Evolutionary conservation across 208 protist species (phyloP), one percentile per base, ranked within the genome.

Genomic region (Herpetomonas muscarum): DNA sequence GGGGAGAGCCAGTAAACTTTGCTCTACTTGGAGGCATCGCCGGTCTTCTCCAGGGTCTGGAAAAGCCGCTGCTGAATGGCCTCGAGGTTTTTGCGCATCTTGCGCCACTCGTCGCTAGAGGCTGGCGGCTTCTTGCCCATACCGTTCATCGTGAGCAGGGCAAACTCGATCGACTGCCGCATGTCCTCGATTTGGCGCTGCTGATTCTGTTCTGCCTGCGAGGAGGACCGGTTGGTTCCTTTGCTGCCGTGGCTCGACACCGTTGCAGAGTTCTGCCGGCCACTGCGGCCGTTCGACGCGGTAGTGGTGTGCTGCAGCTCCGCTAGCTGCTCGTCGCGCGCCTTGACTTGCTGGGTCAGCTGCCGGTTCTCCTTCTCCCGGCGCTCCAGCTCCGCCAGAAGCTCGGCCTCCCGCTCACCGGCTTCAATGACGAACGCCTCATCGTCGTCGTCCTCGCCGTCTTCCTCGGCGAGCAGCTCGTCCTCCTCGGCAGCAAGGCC

Each of bases 291-390:
- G 21, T 53, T 28, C 10, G 21, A 7, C 19, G 48, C 28, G 22
- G 48, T n/a, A n/a, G n/a, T n/a, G n/a, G n/a, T n/a, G n/a, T n/a
- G n/a, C n/a, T n/a, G n/a, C n/a, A n/a, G 80, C 53, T 81, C 42
- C 0, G 67, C 69, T 32, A 89, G 58, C 41, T 77, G n/a, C n/a
- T n/a, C n/a, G n/a, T n/a, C n/a, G n/a, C n/a, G n/a, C n/a, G n/a
- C n/a, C n/a, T n/a, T n/a, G n/a, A n/a, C n/a, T n/a, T n/a, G 65
- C 51, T 74, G 58, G 49, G 68, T 34, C 19, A 93, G 67, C 34
- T 54, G 21, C 6, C 64, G 53, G 47, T 88, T 90, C 56, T 79
- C 74, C 32, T 72, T 67, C 57, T 84, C 76, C 54, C 85, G 59
- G 50, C 47, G 29, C 44, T 83, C 70, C 44, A 91, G 60, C 1